Evolutionary conservation across 2,329 filamentous ascomycete species (phyloP).

Genomic region (Ceratocystiopsis minuta): DNA sequence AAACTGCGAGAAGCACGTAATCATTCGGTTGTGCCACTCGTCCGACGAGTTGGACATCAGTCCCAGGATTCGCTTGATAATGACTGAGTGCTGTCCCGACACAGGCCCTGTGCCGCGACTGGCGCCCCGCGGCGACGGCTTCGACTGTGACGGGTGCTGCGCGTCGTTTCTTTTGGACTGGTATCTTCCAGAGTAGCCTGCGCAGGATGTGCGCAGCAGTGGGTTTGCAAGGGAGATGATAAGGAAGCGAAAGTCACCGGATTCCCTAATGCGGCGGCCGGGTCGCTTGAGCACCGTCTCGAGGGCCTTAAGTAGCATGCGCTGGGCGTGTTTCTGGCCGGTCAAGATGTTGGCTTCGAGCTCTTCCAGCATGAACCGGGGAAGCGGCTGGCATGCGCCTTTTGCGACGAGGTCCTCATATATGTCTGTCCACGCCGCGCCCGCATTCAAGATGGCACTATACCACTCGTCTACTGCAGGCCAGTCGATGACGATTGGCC

Average conservation of each 20-base stretch:
- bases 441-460: conserved; percentile 46
- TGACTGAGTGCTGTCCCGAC: conserved; percentile 57
- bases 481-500: conserved; percentile 54
- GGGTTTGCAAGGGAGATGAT: conserved; percentile 68
- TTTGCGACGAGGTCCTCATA: conserved; percentile 33
- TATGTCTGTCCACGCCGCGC: conserved; percentile 43
- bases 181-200: conserved; percentile 22
- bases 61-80: conserved; percentile 71
- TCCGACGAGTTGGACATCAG: conserved; percentile 58
- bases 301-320: conserved; percentile 55
- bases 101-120: conserved; percentile 22
- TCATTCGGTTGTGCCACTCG: conserved; percentile 58
- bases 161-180: not conserved
- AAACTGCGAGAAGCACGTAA: conserved; percentile 61
- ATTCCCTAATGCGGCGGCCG: conserved; percentile 46
- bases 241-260: conserved; percentile 58
- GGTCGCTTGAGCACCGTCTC: conserved; percentile 70
- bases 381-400: conserved; percentile 16
- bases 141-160: conserved; percentile 4
- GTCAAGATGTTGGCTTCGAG: conserved; percentile 29
- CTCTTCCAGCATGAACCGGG: conserved; percentile 18
- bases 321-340: conserved; percentile 51
- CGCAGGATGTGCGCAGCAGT: conserved; percentile 36
- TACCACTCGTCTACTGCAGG: conserved; percentile 57
- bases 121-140: conserved; percentile 1